These are phyloP conservation scores for Metschnikowia similis DNA, from an alignment of 805 yeast genomes.

Conservation along the genomic window DNA sequence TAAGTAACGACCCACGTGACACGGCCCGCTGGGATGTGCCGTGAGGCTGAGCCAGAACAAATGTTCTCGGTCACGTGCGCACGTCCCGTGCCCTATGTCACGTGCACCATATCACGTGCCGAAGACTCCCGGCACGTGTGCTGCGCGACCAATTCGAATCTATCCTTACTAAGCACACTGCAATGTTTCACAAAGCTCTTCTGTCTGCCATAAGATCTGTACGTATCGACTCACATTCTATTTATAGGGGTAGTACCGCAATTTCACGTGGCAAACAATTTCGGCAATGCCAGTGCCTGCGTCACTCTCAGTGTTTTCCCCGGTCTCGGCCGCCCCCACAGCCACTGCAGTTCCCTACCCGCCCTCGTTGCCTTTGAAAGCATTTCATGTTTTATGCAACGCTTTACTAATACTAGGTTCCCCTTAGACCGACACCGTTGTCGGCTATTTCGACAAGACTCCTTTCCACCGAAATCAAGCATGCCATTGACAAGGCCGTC, in stretches of 20 bases:
- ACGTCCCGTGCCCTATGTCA: no score
- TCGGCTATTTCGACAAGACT: conserved; percentile 29
- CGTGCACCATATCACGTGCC: no score
- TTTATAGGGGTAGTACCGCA: not conserved
- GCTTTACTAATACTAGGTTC: not conserved
- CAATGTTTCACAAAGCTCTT: conserved; percentile 11
- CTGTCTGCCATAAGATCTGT: conserved; percentile 12
- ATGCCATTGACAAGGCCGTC: conserved; percentile 84
- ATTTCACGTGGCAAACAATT: no score
- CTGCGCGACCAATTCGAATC: conserved; percentile 3
- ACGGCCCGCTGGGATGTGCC: no score
- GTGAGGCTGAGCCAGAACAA: no score
- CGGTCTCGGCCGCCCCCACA: not conserved
- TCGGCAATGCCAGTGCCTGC: no score
- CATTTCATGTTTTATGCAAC: no score
- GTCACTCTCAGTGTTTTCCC: no score
- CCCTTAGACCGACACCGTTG: not conserved
- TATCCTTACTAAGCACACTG: conserved; percentile 8
- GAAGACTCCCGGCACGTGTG: not conserved
- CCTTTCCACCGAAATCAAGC: conserved; percentile 71
- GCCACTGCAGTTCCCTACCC: not conserved
- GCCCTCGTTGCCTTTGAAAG: not conserved
- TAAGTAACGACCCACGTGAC: no score
- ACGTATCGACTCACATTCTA: conserved; percentile 2
- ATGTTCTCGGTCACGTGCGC: not conserved